These are phyloP conservation scores for Pseudogymnoascus sp. DNA, from an alignment of 2,329 filamentous ascomycete genomes.

Conservation along the genomic window DNA sequence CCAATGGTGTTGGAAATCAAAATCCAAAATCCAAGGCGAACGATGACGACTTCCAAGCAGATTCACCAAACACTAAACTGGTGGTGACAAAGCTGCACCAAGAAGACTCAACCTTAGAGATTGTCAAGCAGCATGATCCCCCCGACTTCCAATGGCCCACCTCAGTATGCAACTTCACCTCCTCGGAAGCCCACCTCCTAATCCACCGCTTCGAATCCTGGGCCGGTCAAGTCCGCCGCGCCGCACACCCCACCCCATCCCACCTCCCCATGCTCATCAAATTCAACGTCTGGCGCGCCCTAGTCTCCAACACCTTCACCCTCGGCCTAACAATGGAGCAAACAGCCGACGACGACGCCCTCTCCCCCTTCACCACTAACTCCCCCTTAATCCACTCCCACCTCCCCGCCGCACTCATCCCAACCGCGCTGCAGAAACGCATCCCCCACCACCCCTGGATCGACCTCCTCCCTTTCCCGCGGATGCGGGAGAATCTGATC, in stretches of 20 bases:
- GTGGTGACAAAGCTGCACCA: not conserved
- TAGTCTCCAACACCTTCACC: slow-evolving; percentile 28
- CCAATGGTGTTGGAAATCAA: not conserved
- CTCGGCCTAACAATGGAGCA: slow-evolving; percentile 17
- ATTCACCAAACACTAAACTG: not conserved
- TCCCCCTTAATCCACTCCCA: not conserved
- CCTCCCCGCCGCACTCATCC: slow-evolving; percentile 20
- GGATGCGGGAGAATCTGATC: slow-evolving; percentile 24
- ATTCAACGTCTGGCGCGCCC: slow-evolving; percentile 33
- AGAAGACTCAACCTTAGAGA: not conserved
- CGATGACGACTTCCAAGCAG: not conserved
- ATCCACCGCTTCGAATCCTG: not conserved
- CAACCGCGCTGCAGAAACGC: slow-evolving; percentile 27
- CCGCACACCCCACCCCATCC: slow-evolving; percentile 21
- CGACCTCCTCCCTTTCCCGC: slow-evolving; percentile 31
- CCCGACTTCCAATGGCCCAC: not conserved
- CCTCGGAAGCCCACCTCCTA: not conserved
- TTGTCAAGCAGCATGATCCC: not conserved
- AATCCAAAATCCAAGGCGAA: not conserved
- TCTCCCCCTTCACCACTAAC: not conserved
- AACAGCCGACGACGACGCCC: not conserved
- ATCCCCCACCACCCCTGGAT: slow-evolving; percentile 32
- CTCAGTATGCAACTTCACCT: not conserved
- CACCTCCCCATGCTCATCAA: slow-evolving; percentile 32
- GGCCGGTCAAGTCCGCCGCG: not conserved